phyloP scores from a whole-genome alignment of 116 monocot species.

The Zostera marina region DNA sequence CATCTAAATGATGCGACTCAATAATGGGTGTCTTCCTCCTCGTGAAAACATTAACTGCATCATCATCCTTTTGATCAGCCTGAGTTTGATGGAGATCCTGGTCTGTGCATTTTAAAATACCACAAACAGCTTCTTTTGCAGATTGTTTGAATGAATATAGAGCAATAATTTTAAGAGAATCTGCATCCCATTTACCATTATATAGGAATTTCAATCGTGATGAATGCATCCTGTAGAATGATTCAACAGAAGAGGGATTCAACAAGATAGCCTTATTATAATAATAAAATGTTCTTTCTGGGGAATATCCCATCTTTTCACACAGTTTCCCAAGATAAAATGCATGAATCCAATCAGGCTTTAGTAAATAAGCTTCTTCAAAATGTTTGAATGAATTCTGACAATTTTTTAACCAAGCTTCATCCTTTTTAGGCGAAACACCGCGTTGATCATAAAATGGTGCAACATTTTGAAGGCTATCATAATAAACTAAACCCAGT shows the following conservation, averaged over 20 bases:
- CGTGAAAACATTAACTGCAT: conserved; percentile 11
- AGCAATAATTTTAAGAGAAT: conserved; percentile 55
- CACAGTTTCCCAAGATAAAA: conserved; percentile 94
- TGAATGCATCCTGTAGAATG: conserved; percentile 86
- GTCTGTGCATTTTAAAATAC: conserved; percentile 30
- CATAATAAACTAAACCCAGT: conserved; percentile 92
- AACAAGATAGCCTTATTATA: conserved; percentile 55
- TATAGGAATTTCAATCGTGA: conserved; percentile 88
- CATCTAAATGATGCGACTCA: conserved; percentile 39
- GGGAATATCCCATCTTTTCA: conserved; percentile 75
- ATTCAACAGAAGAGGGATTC: conserved; percentile 93
- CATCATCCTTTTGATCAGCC: conserved; percentile 9
- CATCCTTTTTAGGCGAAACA: conserved; percentile 56
- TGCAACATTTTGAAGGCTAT: conserved; percentile 91
- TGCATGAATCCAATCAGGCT: conserved; percentile 83
- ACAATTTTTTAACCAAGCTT: conserved; percentile 58
- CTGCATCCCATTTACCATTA: conserved; percentile 45
- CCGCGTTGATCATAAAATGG: conserved; percentile 92
- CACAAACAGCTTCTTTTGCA: conserved; percentile 37
- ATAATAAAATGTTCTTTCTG: conserved; percentile 62
- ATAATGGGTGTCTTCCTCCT: conserved; percentile 9
- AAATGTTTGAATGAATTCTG: conserved; percentile 83
- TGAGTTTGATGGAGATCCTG: conserved; percentile 20
- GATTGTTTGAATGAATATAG: conserved; percentile 54
- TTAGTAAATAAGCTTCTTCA: conserved; percentile 74